Evolutionary conservation across 129 eudicot species (phyloP), one percentile per base, ranked within the genome.

Genomic region (Silybum marianum): DNA sequence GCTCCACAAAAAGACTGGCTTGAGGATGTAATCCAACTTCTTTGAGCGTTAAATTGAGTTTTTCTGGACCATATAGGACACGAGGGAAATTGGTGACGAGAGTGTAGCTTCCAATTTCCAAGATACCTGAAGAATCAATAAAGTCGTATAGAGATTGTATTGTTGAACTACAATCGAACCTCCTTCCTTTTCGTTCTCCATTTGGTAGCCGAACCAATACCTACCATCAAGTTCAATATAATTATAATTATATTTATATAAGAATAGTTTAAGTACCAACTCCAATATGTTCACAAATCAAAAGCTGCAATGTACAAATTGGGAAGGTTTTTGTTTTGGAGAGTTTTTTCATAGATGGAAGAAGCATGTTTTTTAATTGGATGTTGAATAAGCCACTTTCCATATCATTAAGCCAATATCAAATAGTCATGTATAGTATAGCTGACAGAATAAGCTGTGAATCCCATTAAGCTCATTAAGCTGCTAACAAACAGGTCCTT

Each of bases 11-110:
- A 77, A 96, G 97, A 85, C 99, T 96, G 78, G 97, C 99, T 67
- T 96, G 99, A 81, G 99, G 98, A 83, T 96, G 99, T 58, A 93
- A 74, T 69, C 98, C 97, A 32, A 88, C 97, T 82, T 96, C 92
- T 80, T 91, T 83, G 23, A 96, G 85, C 16, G 98, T 82, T 58
- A 78, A 40, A 44, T 90, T 72, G 54, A 84, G 86, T 87, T 93
- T 96, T 32, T 96, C 97, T 28, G 82, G 81, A 36, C 99, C 98
- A 68, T 89, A 96, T 1, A 88, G 86, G 32, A 88, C 89, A 12
- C 99, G 93, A 21, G 99, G 99, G 69, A 96, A 96, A 84, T 96
- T 96, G 85, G 98, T 91, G 77, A 96, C 89, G 5, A 96, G 97
- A 46, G 87, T 88, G 91, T 87, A 96, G 69, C 82, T 79, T 51